Evolutionary conservation across 208 protist species (phyloP).

Genomic region (Acanthamoeba pearcei): DNA sequence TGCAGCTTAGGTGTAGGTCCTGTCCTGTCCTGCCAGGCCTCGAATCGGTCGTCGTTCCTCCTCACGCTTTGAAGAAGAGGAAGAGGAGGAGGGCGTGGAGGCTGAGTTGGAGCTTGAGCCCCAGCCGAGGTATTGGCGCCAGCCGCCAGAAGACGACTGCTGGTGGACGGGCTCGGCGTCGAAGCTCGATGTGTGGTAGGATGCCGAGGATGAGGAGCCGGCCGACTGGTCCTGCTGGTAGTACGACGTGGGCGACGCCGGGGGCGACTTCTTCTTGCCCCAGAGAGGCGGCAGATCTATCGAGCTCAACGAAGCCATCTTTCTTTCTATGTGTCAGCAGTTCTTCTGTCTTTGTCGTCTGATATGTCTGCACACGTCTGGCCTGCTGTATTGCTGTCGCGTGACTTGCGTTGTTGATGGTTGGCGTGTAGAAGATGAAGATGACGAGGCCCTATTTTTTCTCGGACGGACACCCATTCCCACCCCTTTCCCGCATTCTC

Average conservation of each 20-base stretch:
- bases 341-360: not conserved
- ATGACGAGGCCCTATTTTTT: not conserved
- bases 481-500: not conserved
- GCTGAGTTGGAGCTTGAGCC: not conserved
- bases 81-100: not conserved
- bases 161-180: not conserved
- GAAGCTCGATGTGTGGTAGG: conserved; percentile 2
- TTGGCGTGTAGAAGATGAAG: not conserved
- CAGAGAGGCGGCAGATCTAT: not conserved
- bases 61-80: not conserved
- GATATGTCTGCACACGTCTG: too few species aligned
- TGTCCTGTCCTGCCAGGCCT: not conserved
- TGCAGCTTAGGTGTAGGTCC: not conserved
- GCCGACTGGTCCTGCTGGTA: not conserved
- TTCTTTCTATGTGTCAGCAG: not conserved
- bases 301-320: not conserved
- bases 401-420: too few species aligned
- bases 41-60: not conserved
- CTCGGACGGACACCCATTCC: not conserved
- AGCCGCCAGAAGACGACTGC: not conserved
- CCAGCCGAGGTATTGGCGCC: conserved; percentile 8
- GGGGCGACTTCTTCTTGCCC: conserved; percentile 7
- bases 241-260: not conserved
- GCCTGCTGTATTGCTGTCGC: too few species aligned
- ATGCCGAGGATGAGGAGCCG: not conserved